Base-by-base conservation (phyloP, 148 eudicot species). In the Persicaria maculosa region DNA sequence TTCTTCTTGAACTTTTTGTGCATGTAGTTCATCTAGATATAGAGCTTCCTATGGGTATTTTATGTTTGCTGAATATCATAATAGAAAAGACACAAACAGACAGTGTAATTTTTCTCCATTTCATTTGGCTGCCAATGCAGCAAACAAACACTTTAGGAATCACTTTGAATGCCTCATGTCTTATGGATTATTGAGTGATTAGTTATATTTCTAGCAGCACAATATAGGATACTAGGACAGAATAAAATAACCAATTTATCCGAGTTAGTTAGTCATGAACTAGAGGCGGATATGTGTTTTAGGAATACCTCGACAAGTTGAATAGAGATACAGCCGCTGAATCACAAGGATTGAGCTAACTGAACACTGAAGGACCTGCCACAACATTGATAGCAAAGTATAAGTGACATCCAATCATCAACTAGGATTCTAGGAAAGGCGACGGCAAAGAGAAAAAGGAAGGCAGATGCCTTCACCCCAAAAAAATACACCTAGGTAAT, bases 11-110 rank as follows among this genome's bases (percentile, higher is more conserved):
- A 20, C 10, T 31, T 44, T 25, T 9, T 62, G 25, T 62, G 68
- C 47, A 65, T 36, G 70, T 43, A 65, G 70, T 40, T 65, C 70
- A 65, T 65, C 70, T 65, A 65, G 70, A 65, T 43, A 36, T 65
- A 65, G 47, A 65, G 47, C 7, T 65, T 65, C 70, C 70, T 65
- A 65, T 65, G 9, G 70, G 47, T 36, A 4, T 40, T 4, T 65
- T 65, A 36, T 65, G 9, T 65, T 40, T 43, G 14, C 68, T 25
- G 12, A 25, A 25, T 22, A 22, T 9, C 52, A 48, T 22, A 62
- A 14, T 62, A 62, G 68, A 25, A 25, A 62, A 62, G n/a, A 62
- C 68, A 62, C 68, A 48, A 48, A 25, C 68, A 59, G 10, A 62
- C 68, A 31, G 43, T 31, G 68, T 62, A 11, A 10, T 54, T 19